phyloP scores from a whole-genome alignment of 345 rosid species.

The Stellera chamaejasme region DNA sequence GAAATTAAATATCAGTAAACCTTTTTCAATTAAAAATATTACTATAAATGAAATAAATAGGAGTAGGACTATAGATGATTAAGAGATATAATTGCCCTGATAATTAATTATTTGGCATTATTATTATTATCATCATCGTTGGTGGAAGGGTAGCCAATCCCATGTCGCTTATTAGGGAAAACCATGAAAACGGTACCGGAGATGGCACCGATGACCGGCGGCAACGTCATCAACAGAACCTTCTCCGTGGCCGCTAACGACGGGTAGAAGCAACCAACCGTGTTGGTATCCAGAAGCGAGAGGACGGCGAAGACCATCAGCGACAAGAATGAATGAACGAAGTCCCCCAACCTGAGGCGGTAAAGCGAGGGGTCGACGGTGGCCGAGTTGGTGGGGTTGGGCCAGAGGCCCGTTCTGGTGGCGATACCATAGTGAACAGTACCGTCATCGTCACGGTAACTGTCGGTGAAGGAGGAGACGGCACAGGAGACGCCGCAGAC shows the following conservation, averaged over 20 bases:
- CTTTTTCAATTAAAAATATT: too few species aligned
- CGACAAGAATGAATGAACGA: conserved; percentile 49
- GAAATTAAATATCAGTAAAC: too few species aligned
- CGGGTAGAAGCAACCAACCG: conserved; percentile 61
- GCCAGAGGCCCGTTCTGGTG: conserved; percentile 57
- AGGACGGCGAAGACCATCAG: conserved; percentile 44
- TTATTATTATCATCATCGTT: background rate
- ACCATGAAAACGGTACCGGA: conserved; percentile 43
- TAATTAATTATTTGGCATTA: too few species aligned
- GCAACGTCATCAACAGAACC: conserved; percentile 49
- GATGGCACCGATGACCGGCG: conserved; percentile 48
- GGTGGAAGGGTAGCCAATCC: conserved; percentile 65
- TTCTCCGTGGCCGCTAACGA: conserved; percentile 38
- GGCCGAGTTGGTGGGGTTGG: conserved; percentile 19
- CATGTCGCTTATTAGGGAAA: conserved; percentile 68
- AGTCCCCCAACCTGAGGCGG: conserved; percentile 51
- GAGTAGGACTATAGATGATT: too few species aligned
- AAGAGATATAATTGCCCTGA: too few species aligned
- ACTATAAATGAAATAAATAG: too few species aligned
- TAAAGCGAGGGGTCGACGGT: conserved; percentile 37
- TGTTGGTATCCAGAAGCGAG: conserved; percentile 52
- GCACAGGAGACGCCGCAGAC: conserved; percentile 63
- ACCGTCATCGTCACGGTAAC: conserved; percentile 44
- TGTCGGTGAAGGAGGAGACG: conserved; percentile 69
- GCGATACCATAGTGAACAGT: conserved; percentile 49